Evolutionary conservation across 2,329 filamentous ascomycete species (phyloP).

Genomic region (Ophiostoma ulmi): DNA sequence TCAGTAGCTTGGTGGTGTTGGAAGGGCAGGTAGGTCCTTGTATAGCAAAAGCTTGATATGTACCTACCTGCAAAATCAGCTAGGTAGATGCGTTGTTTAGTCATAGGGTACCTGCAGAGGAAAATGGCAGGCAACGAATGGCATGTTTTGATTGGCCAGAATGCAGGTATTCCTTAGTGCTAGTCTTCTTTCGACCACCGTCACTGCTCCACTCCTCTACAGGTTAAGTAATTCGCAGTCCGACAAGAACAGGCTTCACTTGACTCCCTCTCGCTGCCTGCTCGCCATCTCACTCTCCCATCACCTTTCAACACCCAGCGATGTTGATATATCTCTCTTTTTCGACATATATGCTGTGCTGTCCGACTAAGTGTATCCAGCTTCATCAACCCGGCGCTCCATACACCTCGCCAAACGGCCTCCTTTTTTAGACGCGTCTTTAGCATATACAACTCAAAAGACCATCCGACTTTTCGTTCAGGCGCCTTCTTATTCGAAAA

Average conservation of each 20-base stretch:
- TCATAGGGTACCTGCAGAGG: background rate
- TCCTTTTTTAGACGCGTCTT: slow-evolving; percentile 8
- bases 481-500: background rate
- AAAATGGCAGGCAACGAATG: background rate
- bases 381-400: background rate
- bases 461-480: background rate
- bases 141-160: background rate
- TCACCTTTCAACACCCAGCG: background rate
- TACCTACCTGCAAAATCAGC: background rate
- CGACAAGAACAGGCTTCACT: background rate
- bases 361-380: background rate
- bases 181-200: background rate
- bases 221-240: slow-evolving; percentile 2
- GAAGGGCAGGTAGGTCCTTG: background rate
- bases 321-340: background rate
- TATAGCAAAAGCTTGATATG: background rate
- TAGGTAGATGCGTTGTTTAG: background rate
- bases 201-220: slow-evolving; percentile 11
- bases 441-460: background rate
- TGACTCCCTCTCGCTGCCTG: background rate
- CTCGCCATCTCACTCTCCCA: background rate
- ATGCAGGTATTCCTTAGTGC: background rate
- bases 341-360: background rate
- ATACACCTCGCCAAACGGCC: background rate
- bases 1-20: background rate